Conservation (phyloP, 2,329 filamentous ascomycete species). For the Phaeosphaeriaceae sp. region DNA sequence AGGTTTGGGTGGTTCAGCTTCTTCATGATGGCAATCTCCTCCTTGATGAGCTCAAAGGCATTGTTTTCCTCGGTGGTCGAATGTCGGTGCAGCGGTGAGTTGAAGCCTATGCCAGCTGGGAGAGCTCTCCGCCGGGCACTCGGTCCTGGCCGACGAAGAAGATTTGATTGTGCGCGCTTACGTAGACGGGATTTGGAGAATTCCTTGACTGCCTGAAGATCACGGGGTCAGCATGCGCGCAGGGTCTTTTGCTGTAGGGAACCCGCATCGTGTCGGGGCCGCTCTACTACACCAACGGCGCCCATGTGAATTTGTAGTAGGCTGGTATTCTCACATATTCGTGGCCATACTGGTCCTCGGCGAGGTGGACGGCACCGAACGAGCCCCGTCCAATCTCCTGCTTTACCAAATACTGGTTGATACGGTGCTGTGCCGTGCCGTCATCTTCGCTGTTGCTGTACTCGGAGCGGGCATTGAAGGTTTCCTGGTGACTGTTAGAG, state of each 20-base stretch:
- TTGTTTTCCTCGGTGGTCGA: conserved; percentile 67
- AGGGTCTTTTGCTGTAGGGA: conserved; percentile 19
- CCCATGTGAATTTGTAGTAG: conserved; percentile 9
- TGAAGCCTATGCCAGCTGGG: conserved; percentile 62
- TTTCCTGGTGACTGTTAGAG: conserved; percentile 67
- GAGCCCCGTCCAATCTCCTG: conserved; percentile 97
- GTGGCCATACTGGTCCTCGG: conserved; percentile 85
- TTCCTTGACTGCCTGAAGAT: conserved; percentile 84
- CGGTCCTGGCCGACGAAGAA: conserved; percentile 68
- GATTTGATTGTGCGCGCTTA: conserved; percentile 88
- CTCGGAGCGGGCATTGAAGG: conserved; percentile 85
- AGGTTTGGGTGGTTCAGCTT: conserved; percentile 94
- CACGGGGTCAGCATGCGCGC: conserved; percentile 37
- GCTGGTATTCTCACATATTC: conserved; percentile 78
- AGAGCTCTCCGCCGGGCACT: conserved; percentile 62
- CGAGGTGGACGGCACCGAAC: conserved; percentile 91
- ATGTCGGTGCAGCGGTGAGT: conserved; percentile 69
- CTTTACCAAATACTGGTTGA: conserved; percentile 94
- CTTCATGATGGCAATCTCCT: conserved; percentile 99
- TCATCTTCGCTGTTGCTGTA: conserved; percentile 86
- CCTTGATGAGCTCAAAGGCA: conserved; percentile 84
- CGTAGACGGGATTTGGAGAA: conserved; percentile 93
- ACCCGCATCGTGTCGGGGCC: conserved; percentile 29
- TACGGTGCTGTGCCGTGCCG: conserved; percentile 79
- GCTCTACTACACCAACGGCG: not conserved